phyloP scores from a whole-genome alignment of 2,329 filamentous ascomycete genomes.

The Kalmusia sp. region DNA sequence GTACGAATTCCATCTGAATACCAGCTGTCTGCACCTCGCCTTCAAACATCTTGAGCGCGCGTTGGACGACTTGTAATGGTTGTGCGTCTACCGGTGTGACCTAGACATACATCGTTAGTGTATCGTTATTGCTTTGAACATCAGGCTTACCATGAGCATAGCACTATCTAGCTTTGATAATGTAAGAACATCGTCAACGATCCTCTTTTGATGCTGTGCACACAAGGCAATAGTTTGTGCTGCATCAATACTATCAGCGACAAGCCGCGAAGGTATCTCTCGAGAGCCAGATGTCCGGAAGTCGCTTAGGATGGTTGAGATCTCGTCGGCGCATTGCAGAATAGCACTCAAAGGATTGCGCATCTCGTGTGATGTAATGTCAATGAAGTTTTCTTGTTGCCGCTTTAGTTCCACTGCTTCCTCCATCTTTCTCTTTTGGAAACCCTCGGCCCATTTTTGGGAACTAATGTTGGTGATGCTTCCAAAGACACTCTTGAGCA shows the following conservation, averaged over 20 bases:
- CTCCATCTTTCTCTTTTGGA: slow-evolving; percentile 78
- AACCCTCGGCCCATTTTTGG: slow-evolving; percentile 83
- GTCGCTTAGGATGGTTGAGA: slow-evolving; percentile 59
- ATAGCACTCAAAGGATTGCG: slow-evolving; percentile 78
- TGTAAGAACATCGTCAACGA: slow-evolving; percentile 57
- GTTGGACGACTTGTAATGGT: slow-evolving; percentile 70
- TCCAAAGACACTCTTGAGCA: slow-evolving; percentile 77
- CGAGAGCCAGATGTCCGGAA: slow-evolving; percentile 56
- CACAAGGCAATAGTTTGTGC: slow-evolving; percentile 80
- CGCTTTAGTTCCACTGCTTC: slow-evolving; percentile 83
- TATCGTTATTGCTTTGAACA: neutral
- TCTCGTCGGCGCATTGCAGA: slow-evolving; percentile 78
- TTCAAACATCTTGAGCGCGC: slow-evolving; percentile 79
- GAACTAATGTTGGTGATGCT: slow-evolving; percentile 85
- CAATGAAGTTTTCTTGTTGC: slow-evolving; percentile 83
- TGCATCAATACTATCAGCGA: slow-evolving; percentile 71
- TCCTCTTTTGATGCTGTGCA: slow-evolving; percentile 76
- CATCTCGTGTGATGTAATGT: slow-evolving; percentile 80
- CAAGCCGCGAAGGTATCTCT: slow-evolving; percentile 54
- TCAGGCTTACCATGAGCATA: slow-evolving; percentile 62
- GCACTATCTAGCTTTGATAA: slow-evolving; percentile 72
- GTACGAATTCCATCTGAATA: slow-evolving; percentile 69
- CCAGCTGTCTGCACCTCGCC: slow-evolving; percentile 73
- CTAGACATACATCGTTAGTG: slow-evolving; percentile 16
- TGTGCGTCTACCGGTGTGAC: slow-evolving; percentile 74